Evolutionary conservation across 148 eudicot species (phyloP).

Genomic region (Mesembryanthemum crystallinum): DNA sequence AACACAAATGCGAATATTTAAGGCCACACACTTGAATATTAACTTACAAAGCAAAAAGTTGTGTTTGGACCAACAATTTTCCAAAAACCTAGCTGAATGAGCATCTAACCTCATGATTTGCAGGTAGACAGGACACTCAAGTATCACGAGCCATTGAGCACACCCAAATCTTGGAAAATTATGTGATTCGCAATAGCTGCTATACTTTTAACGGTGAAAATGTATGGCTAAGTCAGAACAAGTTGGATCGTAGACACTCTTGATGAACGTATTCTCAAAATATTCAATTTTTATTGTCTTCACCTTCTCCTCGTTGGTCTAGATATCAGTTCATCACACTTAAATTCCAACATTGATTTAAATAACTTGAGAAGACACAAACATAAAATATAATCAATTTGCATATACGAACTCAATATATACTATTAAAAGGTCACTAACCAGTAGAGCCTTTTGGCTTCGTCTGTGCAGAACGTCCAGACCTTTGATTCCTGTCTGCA

Average conservation of each 20-base stretch:
- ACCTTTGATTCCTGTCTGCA: constrained; percentile 64
- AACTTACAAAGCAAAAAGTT: background rate
- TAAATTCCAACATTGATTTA: background rate
- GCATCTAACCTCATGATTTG: background rate
- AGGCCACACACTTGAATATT: background rate
- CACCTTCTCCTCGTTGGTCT: background rate
- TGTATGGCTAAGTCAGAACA: background rate
- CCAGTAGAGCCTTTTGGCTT: constrained; percentile 80
- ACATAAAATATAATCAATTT: background rate
- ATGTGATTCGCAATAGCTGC: background rate
- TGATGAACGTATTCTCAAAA: background rate
- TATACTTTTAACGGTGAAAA: background rate
- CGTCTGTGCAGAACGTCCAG: constrained; percentile 68
- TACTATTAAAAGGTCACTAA: constrained; percentile 24
- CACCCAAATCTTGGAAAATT: background rate
- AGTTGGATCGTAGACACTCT: background rate
- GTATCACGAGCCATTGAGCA: background rate
- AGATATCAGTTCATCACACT: background rate
- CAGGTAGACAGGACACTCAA: background rate
- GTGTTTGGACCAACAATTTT: background rate
- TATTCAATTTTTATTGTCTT: background rate
- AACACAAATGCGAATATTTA: background rate
- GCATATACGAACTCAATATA: constrained; percentile 2
- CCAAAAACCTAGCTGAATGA: background rate
- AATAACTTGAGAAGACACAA: background rate